These are phyloP conservation scores for Cymbidium sinense DNA, from an alignment of 106 monocot genomes.

Conservation along the genomic window DNA sequence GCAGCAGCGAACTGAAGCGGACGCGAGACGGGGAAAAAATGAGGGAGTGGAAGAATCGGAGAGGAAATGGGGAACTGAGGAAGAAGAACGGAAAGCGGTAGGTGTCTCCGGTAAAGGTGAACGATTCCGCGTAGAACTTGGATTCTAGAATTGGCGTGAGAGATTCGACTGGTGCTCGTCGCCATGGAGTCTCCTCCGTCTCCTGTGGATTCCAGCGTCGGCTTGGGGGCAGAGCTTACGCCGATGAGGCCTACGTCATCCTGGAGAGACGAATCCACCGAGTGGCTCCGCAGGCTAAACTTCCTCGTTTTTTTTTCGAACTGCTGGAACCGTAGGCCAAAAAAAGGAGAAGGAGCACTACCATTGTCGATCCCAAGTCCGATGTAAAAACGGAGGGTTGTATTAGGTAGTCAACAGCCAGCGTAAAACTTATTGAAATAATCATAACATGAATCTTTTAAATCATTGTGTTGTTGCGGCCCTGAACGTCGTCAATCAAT, in stretches of 20 bases:
- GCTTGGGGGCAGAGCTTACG: slow-evolving; percentile 1
- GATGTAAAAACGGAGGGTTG: too few relatives aligned
- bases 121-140: slow-evolving; percentile 38
- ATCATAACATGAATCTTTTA: too few relatives aligned
- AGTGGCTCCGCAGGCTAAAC: slow-evolving; percentile 55
- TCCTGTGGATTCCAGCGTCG: neutral
- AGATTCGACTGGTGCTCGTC: slow-evolving; percentile 14
- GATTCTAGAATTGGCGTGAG: slow-evolving; percentile 21
- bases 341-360: too few relatives aligned
- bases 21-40: too few relatives aligned
- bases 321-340: too few relatives aligned
- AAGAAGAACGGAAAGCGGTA: slow-evolving; percentile 13
- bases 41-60: slow-evolving; percentile 51
- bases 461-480: too few relatives aligned
- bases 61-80: slow-evolving; percentile 16
- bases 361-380: too few relatives aligned
- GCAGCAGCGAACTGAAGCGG: too few relatives aligned
- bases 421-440: too few relatives aligned
- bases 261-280: slow-evolving; percentile 24
- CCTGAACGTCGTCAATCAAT: too few relatives aligned
- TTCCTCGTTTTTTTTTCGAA: too few relatives aligned
- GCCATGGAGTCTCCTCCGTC: neutral
- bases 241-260: neutral
- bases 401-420: too few relatives aligned
- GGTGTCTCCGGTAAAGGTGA: slow-evolving; percentile 48